Conservation (phyloP, 2,329 filamentous ascomycete genomes). For the Chaetomium sp. region DNA sequence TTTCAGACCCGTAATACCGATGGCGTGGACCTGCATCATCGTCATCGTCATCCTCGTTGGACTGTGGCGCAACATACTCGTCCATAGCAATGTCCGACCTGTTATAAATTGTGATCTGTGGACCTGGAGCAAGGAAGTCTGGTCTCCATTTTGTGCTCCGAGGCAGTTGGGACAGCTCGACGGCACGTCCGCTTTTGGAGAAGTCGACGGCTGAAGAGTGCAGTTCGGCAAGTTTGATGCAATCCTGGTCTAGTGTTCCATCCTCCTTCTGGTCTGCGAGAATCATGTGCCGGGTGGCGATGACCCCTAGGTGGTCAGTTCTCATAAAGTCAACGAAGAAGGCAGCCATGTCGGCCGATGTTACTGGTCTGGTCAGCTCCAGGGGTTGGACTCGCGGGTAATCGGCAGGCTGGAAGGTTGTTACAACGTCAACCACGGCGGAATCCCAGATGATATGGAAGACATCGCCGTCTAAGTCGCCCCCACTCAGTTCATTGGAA, state of each 20-base stretch:
- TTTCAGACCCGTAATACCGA: conserved; percentile 67
- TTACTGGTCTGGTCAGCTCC: conserved; percentile 63
- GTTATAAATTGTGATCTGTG: conserved; percentile 49
- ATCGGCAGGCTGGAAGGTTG: conserved; percentile 62
- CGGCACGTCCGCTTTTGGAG: conserved; percentile 70
- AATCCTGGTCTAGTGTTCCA: conserved; percentile 58
- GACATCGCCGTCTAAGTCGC: conserved; percentile 81
- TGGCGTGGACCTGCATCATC: conserved; percentile 47
- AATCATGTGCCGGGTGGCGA: conserved; percentile 65
- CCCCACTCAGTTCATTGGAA: conserved; percentile 79
- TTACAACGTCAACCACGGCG: conserved; percentile 44
- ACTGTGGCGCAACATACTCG: conserved; percentile 32
- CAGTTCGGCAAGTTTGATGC: conserved; percentile 59
- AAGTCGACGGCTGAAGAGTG: conserved; percentile 75
- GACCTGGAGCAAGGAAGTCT: conserved; percentile 56
- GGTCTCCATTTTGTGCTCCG: conserved; percentile 47
- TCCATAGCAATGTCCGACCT: conserved; percentile 48
- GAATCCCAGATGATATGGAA: conserved; percentile 79
- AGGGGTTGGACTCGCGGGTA: conserved; percentile 63
- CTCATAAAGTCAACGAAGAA: conserved; percentile 82
- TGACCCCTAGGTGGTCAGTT: conserved; percentile 65
- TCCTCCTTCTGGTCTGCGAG: conserved; percentile 58
- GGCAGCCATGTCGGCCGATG: conserved; percentile 67
- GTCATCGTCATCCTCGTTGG: conserved; percentile 49
- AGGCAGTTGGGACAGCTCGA: conserved; percentile 50